These are phyloP conservation scores for Logfia minima DNA, from an alignment of 129 eudicot species.

Conservation along the genomic window DNA sequence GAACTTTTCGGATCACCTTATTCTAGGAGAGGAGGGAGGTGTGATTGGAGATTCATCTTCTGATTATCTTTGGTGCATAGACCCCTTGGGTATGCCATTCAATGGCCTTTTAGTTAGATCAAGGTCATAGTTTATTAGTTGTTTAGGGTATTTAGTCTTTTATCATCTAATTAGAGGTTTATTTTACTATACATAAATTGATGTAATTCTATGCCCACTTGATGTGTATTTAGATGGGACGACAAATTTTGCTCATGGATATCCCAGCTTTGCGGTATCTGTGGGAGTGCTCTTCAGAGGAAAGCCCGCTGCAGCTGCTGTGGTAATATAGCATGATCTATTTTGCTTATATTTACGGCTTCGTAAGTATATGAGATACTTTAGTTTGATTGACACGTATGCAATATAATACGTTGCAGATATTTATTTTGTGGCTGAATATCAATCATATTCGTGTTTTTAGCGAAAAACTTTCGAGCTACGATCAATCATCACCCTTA, in stretches of 20 bases:
- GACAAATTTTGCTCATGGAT: conserved; percentile 95
- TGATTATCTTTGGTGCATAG: conserved; percentile 99
- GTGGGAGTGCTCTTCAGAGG: conserved; percentile 88
- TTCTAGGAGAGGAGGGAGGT: conserved; percentile 99
- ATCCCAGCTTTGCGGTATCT: conserved; percentile 97
- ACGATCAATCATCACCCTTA: not conserved
- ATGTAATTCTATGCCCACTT: conserved; percentile 1
- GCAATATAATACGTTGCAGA: not conserved
- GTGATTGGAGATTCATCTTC: conserved; percentile 93
- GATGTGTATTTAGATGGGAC: conserved; percentile 72
- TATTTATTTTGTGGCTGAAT: not conserved
- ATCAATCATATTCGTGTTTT: not conserved
- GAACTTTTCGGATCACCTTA: conserved; percentile 87
- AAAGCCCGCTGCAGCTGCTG: conserved; percentile 93
- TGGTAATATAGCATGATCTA: conserved; percentile 48
- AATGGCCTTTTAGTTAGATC: conserved; percentile 7
- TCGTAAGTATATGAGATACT: not conserved
- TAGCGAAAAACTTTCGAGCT: not conserved
- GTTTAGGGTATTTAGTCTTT: conserved; percentile 3
- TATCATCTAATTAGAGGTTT: not conserved
- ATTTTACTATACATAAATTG: not conserved
- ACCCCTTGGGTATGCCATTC: conserved; percentile 78
- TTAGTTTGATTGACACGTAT: not conserved
- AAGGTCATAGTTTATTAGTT: not conserved
- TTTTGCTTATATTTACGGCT: not conserved